A percentile compares a stretch with the other conserved stretches of the same genome.
phyloP scores from a whole-genome alignment of 2,329 filamentous ascomycete species.

The Phyllosticta paracitricarpa region DNA sequence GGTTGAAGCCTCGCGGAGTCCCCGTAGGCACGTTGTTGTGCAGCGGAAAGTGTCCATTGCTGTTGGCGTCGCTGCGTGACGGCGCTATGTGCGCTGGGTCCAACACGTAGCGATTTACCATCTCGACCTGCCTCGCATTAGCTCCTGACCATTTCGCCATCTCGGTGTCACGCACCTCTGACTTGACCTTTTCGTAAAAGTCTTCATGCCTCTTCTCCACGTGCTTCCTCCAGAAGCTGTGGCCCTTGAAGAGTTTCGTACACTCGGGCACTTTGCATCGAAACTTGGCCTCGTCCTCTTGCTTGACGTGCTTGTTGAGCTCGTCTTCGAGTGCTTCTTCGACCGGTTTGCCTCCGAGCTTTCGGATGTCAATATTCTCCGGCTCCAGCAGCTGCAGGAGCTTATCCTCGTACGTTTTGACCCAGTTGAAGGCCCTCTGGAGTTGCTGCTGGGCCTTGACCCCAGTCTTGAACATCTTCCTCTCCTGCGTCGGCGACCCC shows the following conservation, averaged over 20 bases:
- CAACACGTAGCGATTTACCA: constrained; percentile 89
- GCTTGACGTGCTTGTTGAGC: constrained; percentile 78
- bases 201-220: constrained; percentile 91
- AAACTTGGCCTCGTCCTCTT: constrained; percentile 95
- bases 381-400: constrained; percentile 86
- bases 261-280: constrained; percentile 95
- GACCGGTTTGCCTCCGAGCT: constrained; percentile 77
- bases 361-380: constrained; percentile 74
- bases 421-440: constrained; percentile 95
- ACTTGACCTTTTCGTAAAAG: constrained; percentile 70
- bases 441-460: constrained; percentile 84
- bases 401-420: constrained; percentile 97
- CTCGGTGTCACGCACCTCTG: constrained; percentile 57
- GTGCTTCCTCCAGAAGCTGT: constrained; percentile 96
- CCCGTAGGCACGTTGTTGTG: constrained; percentile 67
- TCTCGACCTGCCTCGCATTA: constrained; percentile 53
- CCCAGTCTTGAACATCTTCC: constrained; percentile 56
- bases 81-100: constrained; percentile 93
- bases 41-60: constrained; percentile 88
- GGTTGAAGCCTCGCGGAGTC: constrained; percentile 84
- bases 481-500: constrained; percentile 57
- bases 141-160: neutral
- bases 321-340: constrained; percentile 86
- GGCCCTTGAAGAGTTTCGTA: constrained; percentile 92
- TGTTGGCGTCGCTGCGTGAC: constrained; percentile 85